phyloP scores from a whole-genome alignment of 345 rosid genomes.

The Carallia pectinifolia region DNA sequence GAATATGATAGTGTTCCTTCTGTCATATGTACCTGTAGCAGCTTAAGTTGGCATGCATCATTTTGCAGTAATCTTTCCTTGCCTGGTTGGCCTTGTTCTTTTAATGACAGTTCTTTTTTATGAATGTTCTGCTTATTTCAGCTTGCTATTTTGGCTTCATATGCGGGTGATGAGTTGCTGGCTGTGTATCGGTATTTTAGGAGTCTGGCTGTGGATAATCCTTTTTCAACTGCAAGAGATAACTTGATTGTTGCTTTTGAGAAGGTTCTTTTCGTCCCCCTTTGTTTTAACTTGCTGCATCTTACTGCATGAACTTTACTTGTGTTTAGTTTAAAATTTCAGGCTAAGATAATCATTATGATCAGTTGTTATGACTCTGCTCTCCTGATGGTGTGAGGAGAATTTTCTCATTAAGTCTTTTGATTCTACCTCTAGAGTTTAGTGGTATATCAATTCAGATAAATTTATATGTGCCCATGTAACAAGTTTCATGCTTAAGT shows the following conservation, averaged over 20 bases:
- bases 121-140: conserved; percentile 37
- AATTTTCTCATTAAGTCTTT: not conserved
- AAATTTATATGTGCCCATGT: too few relatives aligned
- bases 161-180: conserved; percentile 76
- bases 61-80: not conserved
- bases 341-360: not conserved
- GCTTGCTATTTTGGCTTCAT: conserved; percentile 96
- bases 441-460: not conserved
- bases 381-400: not conserved
- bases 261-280: conserved; percentile 48
- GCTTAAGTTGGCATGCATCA: not conserved
- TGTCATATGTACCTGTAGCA: not conserved
- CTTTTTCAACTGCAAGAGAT: conserved; percentile 94
- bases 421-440: not conserved
- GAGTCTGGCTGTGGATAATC: conserved; percentile 89
- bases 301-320: not conserved
- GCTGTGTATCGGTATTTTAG: conserved; percentile 90
- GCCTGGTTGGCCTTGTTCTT: not conserved
- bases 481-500: too few relatives aligned
- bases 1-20: not conserved
- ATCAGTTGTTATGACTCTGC: not conserved
- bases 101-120: not conserved
- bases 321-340: not conserved
- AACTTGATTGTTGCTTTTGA: conserved; percentile 96
- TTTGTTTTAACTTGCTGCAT: not conserved